phyloP scores from a whole-genome alignment of 768 basidiomycete genomes.

The Lactarius deliciosus region DNA sequence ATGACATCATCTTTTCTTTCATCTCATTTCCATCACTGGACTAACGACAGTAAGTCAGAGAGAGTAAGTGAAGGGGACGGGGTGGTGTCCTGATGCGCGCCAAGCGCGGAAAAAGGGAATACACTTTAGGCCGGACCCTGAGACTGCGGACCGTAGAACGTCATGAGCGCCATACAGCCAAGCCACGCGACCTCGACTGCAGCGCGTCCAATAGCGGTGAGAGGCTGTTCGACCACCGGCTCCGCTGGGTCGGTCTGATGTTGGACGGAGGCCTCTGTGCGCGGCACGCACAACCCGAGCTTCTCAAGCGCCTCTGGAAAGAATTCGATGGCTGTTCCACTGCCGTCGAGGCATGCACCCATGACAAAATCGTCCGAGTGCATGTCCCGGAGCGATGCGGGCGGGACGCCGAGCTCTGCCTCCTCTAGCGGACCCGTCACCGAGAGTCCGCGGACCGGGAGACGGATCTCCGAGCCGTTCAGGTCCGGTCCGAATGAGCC shows the following conservation, averaged over 20 bases:
- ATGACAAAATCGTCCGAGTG: slow-evolving; percentile 48
- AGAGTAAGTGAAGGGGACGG: too few relatives aligned
- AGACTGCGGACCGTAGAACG: slow-evolving; percentile 35
- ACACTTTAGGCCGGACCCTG: background rate
- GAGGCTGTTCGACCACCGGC: slow-evolving; percentile 44
- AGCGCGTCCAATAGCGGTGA: slow-evolving; percentile 50
- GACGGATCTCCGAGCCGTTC: slow-evolving; percentile 67
- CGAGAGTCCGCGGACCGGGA: slow-evolving; percentile 69
- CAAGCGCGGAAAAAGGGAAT: background rate
- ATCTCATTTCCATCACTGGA: too few relatives aligned
- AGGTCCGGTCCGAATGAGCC: slow-evolving; percentile 72
- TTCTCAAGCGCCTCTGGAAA: slow-evolving; percentile 74
- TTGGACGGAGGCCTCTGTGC: slow-evolving; percentile 19
- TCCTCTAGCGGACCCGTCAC: slow-evolving; percentile 59
- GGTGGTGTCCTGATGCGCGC: too few relatives aligned
- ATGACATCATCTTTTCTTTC: too few relatives aligned
- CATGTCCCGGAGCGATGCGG: slow-evolving; percentile 39
- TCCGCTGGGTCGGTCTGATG: slow-evolving; percentile 33
- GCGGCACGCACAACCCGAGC: slow-evolving; percentile 59
- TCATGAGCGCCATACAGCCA: slow-evolving; percentile 51
- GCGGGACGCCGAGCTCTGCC: slow-evolving; percentile 36
- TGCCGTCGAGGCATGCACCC: slow-evolving; percentile 60
- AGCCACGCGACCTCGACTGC: slow-evolving; percentile 57
- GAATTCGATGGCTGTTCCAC: slow-evolving; percentile 67
- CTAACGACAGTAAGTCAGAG: too few relatives aligned